Conservation (phyloP, 1,284 basidiomycete species). For the Irpex sp. region DNA sequence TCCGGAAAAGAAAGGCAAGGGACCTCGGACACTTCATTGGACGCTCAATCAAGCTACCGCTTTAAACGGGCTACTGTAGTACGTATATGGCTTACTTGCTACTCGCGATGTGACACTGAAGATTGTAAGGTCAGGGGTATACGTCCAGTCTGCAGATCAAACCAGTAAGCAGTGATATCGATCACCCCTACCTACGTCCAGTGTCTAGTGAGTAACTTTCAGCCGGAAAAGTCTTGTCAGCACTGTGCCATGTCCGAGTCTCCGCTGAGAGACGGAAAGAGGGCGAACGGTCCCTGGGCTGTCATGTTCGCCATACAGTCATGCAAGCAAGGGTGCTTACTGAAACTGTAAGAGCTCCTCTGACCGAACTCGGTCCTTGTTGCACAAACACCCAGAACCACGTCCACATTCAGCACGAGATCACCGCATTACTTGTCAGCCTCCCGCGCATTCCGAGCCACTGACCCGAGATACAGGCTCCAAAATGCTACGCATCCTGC, state of each 20-base stretch:
- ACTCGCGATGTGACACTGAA: too few species aligned
- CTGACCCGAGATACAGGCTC: background rate
- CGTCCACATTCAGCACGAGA: background rate
- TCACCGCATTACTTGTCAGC: background rate
- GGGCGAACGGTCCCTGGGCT: background rate
- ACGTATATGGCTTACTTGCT: too few species aligned
- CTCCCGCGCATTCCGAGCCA: background rate
- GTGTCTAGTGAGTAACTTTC: background rate
- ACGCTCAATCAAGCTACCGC: background rate
- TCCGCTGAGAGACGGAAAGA: background rate
- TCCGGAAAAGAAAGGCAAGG: background rate
- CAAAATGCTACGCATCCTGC: background rate
- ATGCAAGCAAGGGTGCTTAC: too few species aligned
- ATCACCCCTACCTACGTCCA: too few species aligned
- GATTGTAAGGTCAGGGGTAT: too few species aligned
- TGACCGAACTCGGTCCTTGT: too few species aligned
- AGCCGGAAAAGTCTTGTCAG: background rate
- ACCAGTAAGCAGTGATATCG: too few species aligned
- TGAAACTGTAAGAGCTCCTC: too few species aligned
- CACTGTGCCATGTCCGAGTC: background rate
- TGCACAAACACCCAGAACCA: too few species aligned
- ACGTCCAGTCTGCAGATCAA: too few species aligned
- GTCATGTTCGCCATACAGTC: background rate
- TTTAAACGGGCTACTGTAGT: too few species aligned
- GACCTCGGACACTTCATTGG: background rate